phyloP scores from a whole-genome alignment of 306 rosid genomes.

The Rosa persica region DNA sequence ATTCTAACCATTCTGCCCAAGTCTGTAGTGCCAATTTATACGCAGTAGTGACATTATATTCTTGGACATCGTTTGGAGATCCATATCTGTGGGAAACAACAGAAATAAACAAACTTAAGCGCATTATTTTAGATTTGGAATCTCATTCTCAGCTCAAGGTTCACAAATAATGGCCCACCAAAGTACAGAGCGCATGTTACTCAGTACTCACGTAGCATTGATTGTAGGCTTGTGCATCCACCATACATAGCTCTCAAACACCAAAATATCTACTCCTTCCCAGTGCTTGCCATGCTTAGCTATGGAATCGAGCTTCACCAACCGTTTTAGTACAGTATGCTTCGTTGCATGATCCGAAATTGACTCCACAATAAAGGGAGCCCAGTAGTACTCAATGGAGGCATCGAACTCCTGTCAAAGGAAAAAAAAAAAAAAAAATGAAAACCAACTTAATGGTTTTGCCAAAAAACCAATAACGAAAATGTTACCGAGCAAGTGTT shows the following conservation, averaged over 20 bases:
- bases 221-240: constrained; percentile 79
- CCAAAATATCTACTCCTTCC: constrained; percentile 81
- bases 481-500: neutral
- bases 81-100: constrained; percentile 49
- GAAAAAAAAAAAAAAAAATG: too few species aligned
- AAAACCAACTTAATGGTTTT: neutral
- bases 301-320: constrained; percentile 75
- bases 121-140: neutral
- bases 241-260: constrained; percentile 94
- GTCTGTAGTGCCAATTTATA: constrained; percentile 79
- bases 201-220: constrained; percentile 71
- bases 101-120: neutral
- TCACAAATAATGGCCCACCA: neutral
- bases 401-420: constrained; percentile 64
- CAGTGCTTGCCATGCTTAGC: constrained; percentile 77
- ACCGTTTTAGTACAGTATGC: constrained; percentile 64
- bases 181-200: constrained; percentile 10
- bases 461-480: neutral
- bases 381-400: constrained; percentile 88
- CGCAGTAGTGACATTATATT: constrained; percentile 75
- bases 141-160: neutral
- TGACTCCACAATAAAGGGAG: constrained; percentile 86
- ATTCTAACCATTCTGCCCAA: constrained; percentile 84
- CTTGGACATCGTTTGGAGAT: constrained; percentile 51
- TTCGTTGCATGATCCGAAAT: constrained; percentile 91